These are phyloP conservation scores for Trichoderma guizhouense DNA, from an alignment of 2,329 filamentous ascomycete genomes.

Conservation along the genomic window DNA sequence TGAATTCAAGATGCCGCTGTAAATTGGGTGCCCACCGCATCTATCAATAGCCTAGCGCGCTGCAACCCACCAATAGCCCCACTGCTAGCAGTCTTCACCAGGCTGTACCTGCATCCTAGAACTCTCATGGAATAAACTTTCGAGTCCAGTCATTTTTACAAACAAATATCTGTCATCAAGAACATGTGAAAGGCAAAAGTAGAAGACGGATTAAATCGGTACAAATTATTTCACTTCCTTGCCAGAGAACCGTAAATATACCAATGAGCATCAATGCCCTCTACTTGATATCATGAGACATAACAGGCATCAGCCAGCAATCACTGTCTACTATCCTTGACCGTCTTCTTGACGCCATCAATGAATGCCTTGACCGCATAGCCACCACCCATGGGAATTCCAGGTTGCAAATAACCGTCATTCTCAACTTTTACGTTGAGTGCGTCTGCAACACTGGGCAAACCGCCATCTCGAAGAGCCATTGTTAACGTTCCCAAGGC, in stretches of 20 bases:
- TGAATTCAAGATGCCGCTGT: neutral
- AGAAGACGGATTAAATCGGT: neutral
- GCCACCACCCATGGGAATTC: conserved; percentile 80
- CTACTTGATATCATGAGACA: neutral
- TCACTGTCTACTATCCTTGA: conserved; percentile 53
- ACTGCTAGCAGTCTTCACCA: neutral
- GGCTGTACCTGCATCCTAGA: neutral
- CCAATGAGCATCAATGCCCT: neutral
- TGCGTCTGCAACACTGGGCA: conserved; percentile 86
- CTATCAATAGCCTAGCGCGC: conserved; percentile 10
- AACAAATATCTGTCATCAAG: neutral
- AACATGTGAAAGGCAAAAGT: neutral
- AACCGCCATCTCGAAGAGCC: conserved; percentile 82
- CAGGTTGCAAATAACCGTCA: conserved; percentile 75
- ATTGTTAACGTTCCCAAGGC: conserved; percentile 80
- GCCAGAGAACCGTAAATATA: neutral
- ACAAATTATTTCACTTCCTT: neutral
- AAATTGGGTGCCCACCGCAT: neutral
- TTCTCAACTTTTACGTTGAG: conserved; percentile 77
- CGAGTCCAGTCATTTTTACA: too few species aligned
- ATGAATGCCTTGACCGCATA: conserved; percentile 90
- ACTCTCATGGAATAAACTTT: neutral
- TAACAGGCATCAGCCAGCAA: neutral
- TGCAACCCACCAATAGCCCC: conserved; percentile 5
- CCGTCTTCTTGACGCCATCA: conserved; percentile 77